These are phyloP conservation scores for Begonia loranthoides DNA, from an alignment of 306 rosid species.

Conservation along the genomic window DNA sequence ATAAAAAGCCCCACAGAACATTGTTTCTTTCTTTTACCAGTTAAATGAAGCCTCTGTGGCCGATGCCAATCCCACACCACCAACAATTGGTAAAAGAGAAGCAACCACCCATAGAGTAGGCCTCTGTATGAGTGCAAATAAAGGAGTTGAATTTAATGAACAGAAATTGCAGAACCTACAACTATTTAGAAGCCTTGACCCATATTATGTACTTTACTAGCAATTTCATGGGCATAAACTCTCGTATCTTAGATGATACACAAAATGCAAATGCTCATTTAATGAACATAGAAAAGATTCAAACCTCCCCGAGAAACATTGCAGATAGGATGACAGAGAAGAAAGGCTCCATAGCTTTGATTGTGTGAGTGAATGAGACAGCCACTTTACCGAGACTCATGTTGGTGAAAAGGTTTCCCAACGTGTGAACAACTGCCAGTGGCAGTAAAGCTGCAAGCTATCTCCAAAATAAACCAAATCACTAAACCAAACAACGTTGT, in stretches of 20 bases:
- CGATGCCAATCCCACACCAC: constrained; percentile 86
- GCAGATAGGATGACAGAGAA: constrained; percentile 92
- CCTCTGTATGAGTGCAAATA: constrained; percentile 19
- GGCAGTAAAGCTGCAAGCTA: constrained; percentile 78
- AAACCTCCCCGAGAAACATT: constrained; percentile 90
- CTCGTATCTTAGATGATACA: too few species aligned
- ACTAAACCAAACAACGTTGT: constrained; percentile 8
- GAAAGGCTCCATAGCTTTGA: constrained; percentile 95
- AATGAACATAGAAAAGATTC: constrained; percentile 5
- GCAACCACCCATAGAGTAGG: constrained; percentile 71
- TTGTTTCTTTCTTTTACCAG: constrained; percentile 29
- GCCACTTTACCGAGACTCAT: constrained; percentile 97
- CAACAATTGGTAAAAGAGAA: constrained; percentile 80
- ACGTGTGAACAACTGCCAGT: constrained; percentile 66
- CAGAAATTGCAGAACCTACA: too few species aligned
- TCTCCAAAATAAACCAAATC: constrained; percentile 8
- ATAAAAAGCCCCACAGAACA: too few species aligned
- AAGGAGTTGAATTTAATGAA: too few species aligned
- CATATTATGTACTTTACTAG: too few species aligned
- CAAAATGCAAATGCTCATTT: not conserved
- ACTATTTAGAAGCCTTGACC: too few species aligned
- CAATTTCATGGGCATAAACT: too few species aligned
- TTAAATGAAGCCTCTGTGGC: constrained; percentile 81
- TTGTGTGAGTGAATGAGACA: constrained; percentile 95
- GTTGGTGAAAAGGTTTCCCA: constrained; percentile 85